These are phyloP conservation scores for Linaria vulgaris DNA, from an alignment of 257 asterid species.

Conservation along the genomic window DNA sequence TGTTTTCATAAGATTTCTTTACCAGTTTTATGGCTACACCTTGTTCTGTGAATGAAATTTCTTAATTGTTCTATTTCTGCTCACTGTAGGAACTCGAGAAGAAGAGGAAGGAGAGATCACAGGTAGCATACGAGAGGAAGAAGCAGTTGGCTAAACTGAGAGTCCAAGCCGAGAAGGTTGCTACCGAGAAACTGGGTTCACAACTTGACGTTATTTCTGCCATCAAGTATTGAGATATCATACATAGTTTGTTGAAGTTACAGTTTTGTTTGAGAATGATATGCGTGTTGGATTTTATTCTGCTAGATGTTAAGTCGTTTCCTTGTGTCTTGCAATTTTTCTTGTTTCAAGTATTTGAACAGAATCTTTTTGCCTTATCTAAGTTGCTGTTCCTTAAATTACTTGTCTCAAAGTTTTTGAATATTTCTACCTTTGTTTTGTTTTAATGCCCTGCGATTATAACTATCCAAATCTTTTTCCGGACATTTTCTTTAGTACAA, in stretches of 20 bases:
- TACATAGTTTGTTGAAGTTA: conserved; percentile 15
- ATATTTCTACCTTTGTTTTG: neutral
- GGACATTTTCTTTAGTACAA: no score
- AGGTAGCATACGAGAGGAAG: conserved; percentile 41
- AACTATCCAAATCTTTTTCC: no score
- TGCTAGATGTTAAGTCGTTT: conserved; percentile 13
- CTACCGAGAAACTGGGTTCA: conserved; percentile 47
- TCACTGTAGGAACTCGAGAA: conserved; percentile 43
- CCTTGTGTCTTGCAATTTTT: conserved; percentile 15
- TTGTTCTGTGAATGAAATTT: neutral
- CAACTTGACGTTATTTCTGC: conserved; percentile 46
- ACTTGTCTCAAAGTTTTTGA: neutral
- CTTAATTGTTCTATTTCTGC: neutral
- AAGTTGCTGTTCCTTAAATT: neutral
- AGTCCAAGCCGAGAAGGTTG: conserved; percentile 44
- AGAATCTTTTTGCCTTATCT: neutral
- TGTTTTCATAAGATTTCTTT: no score
- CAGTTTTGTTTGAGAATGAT: conserved; percentile 27
- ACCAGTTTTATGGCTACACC: no score
- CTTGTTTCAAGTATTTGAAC: neutral
- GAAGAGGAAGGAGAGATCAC: conserved; percentile 51
- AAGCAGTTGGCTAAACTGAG: conserved; percentile 46
- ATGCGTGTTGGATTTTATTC: conserved; percentile 20
- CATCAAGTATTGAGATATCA: conserved; percentile 35
- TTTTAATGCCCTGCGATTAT: no score